Base-by-base conservation (phyloP, 2,329 filamentous ascomycete species). In the Mycogone perniciosa region DNA sequence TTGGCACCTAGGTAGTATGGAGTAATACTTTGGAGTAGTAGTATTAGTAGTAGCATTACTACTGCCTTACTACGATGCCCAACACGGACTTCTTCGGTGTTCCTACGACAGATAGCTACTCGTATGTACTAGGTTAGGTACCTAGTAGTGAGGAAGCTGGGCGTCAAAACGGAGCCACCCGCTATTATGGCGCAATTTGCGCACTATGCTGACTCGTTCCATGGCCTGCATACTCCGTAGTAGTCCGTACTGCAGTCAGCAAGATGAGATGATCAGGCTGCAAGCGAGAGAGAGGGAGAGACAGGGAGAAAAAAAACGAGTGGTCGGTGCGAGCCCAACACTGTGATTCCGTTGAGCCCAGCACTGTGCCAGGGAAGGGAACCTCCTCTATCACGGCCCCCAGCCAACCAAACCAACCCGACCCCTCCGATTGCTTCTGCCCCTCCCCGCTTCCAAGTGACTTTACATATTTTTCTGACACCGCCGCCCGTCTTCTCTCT, bases 391-490 rank as follows among this genome's bases (percentile, higher is more conserved):
- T 50, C 34, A 45, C 34, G 10, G 9, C 13, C 45, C 29, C 27
- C 5, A 31, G 27, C 40, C 29, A 41, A 27, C 33, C 45, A 46
- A 30, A 38, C 35, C 6, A 20, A 20, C 34, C 30, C 42, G 33
- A 41, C 40, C 45, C 44, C 33, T 42, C 45, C 39, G 39, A 37
- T 42, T 48, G 38, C 30, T 54, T 42, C 45, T 54, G 48, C 48
- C 52, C 52, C 52, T 51, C 48, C 43, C 52, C 52, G 52, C 44
- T 47, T 48, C 44, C 20, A 20, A 34, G 44, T 39, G 40, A 31
- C 31, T 44, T 44, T n/a, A n/a, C 7, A 10, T 38, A n/a, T 30
- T 54, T 40, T 50, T 47, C 40, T 27, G 40, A 48, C 45, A 31
- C 37, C 34, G 38, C 39, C 34, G 42, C 35, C 50, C 44, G n/a